Conservation (phyloP, 257 asterid genomes). For the Parsonsia alboflavescens region DNA sequence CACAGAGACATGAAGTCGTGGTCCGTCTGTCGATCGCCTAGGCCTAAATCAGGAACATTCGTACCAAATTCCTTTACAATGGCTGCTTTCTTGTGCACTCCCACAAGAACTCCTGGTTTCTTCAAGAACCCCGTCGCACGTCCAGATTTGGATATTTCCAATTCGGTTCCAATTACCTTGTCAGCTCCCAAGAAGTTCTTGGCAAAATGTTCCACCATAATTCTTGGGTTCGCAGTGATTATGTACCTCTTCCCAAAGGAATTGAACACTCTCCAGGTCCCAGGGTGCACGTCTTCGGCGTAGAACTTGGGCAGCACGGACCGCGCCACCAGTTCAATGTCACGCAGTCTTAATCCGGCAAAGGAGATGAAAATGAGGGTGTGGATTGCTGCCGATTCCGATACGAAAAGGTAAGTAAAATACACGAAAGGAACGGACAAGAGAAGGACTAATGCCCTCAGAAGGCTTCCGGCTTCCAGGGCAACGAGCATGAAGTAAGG, state of each 20-base stretch:
- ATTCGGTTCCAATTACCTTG: constrained; percentile 75
- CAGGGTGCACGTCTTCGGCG: constrained; percentile 71
- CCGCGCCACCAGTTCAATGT: constrained; percentile 69
- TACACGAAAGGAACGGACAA: constrained; percentile 50
- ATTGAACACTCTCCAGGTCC: constrained; percentile 64
- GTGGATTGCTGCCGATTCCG: constrained; percentile 54
- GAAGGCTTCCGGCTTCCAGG: constrained; percentile 72
- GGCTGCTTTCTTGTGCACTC: constrained; percentile 52
- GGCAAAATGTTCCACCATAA: constrained; percentile 76
- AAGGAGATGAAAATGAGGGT: constrained; percentile 51
- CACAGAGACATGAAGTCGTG: constrained; percentile 80
- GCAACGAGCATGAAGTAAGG: constrained; percentile 85
- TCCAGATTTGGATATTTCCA: constrained; percentile 55
- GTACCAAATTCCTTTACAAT: constrained; percentile 55
- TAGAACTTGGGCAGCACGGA: constrained; percentile 82
- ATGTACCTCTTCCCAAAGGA: constrained; percentile 68
- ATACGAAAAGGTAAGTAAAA: constrained; percentile 45
- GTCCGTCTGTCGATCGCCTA: constrained; percentile 82
- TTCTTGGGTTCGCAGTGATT: constrained; percentile 70
- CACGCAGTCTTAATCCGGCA: constrained; percentile 60
- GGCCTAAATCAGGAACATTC: constrained; percentile 65
- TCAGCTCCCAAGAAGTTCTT: constrained; percentile 70
- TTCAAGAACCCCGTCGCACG: constrained; percentile 75
- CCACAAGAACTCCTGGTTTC: constrained; percentile 76
- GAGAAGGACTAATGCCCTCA: constrained; percentile 57